Base-by-base conservation (phyloP, 73 alveolate species). In the Symbiodinium natans region DNA sequence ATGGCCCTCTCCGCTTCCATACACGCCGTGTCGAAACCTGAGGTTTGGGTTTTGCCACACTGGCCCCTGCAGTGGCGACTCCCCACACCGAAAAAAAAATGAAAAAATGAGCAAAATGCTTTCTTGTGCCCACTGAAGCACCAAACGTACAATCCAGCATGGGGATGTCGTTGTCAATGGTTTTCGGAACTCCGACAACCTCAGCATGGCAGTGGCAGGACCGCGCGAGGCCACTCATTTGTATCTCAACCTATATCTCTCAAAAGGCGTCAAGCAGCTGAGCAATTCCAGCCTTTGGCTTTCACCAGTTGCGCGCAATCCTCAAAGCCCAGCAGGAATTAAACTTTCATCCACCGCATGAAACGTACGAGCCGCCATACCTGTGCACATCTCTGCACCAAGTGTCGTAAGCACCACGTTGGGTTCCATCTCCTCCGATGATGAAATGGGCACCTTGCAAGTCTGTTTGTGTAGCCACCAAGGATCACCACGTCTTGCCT, bases 381-480 rank as follows among this genome's bases (percentile, higher is more conserved):
- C 80, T 63, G 36, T 63, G 9, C 23, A n/a, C 39, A 63, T 29
- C 77, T 46, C 21, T 13, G 13, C 59, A 46, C 80, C 36, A 17
- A 63, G 80, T 36, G 80, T 63, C 80, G 77, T 41, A 31, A 54
- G 96, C 96, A 27, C 96, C 96, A 9, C 96, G 96, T 40, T 99
- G 99, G n/a, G 99, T 99, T 7, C 99, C 99, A 98, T 99, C 99
- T 13, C 99, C 99, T 5, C 99, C 99, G 38, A 99, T 99, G 98
- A 99, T 93, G 98, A 99, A 99, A 82, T 99, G 96, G 2, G 96
- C 96, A 31, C 96, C 96, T 90, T 99, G 99, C 86, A 99, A 93
- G 68, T 95, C 80, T 41, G 95, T n/a, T n/a, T n/a, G n/a, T n/a
- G n/a, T n/a, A n/a, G n/a, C n/a, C 89, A 34, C 99, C 40, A 40